Conservation (phyloP, 768 basidiomycete genomes). For the Paxillus ammoniavirescens region DNA sequence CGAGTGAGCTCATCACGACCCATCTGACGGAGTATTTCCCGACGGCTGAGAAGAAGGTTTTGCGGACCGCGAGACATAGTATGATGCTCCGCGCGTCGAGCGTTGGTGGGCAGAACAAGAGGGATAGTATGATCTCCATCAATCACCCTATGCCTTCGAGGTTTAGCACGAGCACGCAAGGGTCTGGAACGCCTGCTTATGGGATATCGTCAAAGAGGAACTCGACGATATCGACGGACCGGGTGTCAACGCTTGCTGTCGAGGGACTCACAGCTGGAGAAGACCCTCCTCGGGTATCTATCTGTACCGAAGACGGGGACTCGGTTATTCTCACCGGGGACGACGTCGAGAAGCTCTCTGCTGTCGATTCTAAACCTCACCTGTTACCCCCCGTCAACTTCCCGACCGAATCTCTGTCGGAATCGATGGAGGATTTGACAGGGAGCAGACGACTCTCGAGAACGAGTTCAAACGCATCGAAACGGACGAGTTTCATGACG, state of each 20-base stretch:
- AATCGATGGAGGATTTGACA: conserved; percentile 65
- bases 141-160: conserved; percentile 43
- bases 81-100: conserved; percentile 66
- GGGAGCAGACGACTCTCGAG: conserved; percentile 36
- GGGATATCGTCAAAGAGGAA: conserved; percentile 48
- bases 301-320: conserved; percentile 71
- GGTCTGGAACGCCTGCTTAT: conserved; percentile 33
- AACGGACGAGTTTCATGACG: conserved; percentile 78
- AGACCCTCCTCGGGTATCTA: conserved; percentile 67
- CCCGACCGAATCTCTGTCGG: conserved; percentile 76
- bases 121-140: conserved; percentile 42
- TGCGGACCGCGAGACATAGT: conserved; percentile 87
- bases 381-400: conserved; percentile 77
- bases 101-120: conserved; percentile 40
- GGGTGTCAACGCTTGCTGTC: conserved; percentile 19
- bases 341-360: conserved; percentile 35
- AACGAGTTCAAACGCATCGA: conserved; percentile 48
- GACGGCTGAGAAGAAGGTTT: conserved; percentile 83
- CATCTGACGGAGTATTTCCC: conserved; percentile 97
- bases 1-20: conserved; percentile 93
- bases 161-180: conserved; percentile 35
- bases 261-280: conserved; percentile 27
- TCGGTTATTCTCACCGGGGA: conserved; percentile 61
- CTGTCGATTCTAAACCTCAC: conserved; percentile 43
- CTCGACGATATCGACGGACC: conserved; percentile 37